Evolutionary conservation across 306 rosid genomes (phyloP), one percentile per base, ranked within the genome.

Genomic region (Quercus parvula): DNA sequence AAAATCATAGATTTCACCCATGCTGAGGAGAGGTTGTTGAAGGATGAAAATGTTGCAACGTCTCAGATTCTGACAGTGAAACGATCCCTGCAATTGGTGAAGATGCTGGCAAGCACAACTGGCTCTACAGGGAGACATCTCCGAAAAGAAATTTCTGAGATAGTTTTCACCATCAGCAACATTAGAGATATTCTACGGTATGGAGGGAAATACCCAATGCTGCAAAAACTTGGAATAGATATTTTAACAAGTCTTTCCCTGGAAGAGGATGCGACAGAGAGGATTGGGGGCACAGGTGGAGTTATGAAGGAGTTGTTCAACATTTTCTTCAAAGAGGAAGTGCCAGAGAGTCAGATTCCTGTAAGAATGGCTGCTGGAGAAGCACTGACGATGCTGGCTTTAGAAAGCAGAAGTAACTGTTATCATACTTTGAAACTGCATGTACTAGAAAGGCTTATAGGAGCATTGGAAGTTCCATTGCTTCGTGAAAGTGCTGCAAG

Each of bases 231-330:
- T 35, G 89, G 92, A 56, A 89, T 96, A n/a, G 98, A 91, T 56
- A 92, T 94, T 75, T 82, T 94, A 76, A 89, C 94, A n/a, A 80
- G 84, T 80, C 74, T 96, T 49, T 94, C 97, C 1, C 74, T 91
- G 87, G 99, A 96, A 75, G 93, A 87, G 61, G 97, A 93, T 27
- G 97, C 94, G 30, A 82, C 92, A 0, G 96, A 93, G 79, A 89
- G 94, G 76, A 90, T 96, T 22, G 99, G 99, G 0, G 87, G 91
- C 19, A 96, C 99, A 13, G 99, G 99, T 46, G 94, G 99, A 19
- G 82, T 93, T 46, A 85, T 96, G 5, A 93, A 89, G 72, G 98
- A 81, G 82, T 68, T 96, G 87, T 87, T 90, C 81, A 89, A 80
- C 59, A 88, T 96, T 76, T 88, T 91, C 87, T 88, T 93, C 75